Evolutionary conservation across 768 basidiomycete species (phyloP).

Genomic region (Clitopilus passeckerianus): DNA sequence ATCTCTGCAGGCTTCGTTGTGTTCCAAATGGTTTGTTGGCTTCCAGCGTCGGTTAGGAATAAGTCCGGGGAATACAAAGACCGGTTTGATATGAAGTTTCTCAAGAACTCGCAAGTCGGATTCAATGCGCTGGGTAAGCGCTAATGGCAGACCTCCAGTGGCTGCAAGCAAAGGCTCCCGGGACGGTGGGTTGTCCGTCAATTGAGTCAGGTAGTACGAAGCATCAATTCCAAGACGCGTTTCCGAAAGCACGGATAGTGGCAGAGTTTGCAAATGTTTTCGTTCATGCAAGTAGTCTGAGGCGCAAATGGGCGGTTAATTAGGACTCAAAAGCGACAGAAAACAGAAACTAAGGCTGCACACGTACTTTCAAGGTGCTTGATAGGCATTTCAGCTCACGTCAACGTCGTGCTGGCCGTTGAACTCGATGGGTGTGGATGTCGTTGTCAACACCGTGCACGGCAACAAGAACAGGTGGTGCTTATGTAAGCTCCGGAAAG

Average conservation of each 20-base stretch:
- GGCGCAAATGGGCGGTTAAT: slow-evolving; percentile 9
- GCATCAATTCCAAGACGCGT: slow-evolving; percentile 97
- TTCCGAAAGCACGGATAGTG: slow-evolving; percentile 78
- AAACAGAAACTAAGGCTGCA: background rate
- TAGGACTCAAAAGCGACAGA: background rate
- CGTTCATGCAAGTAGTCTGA: slow-evolving; percentile 83
- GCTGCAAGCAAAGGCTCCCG: slow-evolving; percentile 92
- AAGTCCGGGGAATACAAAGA: slow-evolving; percentile 96
- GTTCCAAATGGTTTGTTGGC: slow-evolving; percentile 50
- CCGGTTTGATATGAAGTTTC: slow-evolving; percentile 90
- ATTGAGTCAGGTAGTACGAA: slow-evolving; percentile 76
- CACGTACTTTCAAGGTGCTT: slow-evolving; percentile 77
- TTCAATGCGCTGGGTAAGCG: slow-evolving; percentile 85
- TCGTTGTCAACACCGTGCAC: background rate
- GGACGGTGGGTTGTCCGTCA: slow-evolving; percentile 71
- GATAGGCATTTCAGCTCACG: slow-evolving; percentile 54
- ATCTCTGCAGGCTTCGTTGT: slow-evolving; percentile 69
- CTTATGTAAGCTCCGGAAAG: background rate
- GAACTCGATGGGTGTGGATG: background rate
- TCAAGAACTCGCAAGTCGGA: slow-evolving; percentile 87
- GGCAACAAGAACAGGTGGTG: background rate
- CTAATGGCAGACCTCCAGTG: slow-evolving; percentile 90
- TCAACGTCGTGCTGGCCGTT: background rate
- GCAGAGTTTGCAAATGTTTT: slow-evolving; percentile 80
- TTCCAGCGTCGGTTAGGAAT: slow-evolving; percentile 73